These are phyloP conservation scores for Glycyrrhiza uralensis DNA, from an alignment of 306 rosid genomes.

Conservation along the genomic window DNA sequence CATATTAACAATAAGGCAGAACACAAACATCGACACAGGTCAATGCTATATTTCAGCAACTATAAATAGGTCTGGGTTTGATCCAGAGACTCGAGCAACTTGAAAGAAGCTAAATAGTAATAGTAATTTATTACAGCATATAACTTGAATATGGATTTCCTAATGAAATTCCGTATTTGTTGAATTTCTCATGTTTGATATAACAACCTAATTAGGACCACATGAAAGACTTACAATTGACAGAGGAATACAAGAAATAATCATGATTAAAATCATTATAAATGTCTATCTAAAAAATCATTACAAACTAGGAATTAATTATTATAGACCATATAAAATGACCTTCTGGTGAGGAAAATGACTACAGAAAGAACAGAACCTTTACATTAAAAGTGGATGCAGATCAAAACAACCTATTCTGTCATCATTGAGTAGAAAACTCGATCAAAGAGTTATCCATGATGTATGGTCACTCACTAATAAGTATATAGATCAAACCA, in stretches of 20 bases:
- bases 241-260: background rate
- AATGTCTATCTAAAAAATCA: background rate
- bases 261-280: background rate
- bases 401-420: background rate
- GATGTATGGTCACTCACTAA: background rate
- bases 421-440: slow-evolving; percentile 4
- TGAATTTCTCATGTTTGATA: background rate
- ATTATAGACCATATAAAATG: background rate
- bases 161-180: background rate
- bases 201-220: background rate
- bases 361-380: slow-evolving; percentile 14
- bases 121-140: background rate
- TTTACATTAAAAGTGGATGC: slow-evolving; percentile 15
- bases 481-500: background rate
- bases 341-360: background rate
- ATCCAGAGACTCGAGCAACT: background rate
- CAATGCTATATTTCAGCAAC: background rate
- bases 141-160: background rate
- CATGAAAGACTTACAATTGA: background rate
- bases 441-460: background rate
- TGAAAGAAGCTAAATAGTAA: background rate
- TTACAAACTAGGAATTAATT: background rate
- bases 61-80: slow-evolving; percentile 3
- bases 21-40: background rate
- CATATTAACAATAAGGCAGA: background rate